Evolutionary conservation across 2,329 filamentous ascomycete genomes (phyloP).

Genomic region (Xylariaceae sp.): DNA sequence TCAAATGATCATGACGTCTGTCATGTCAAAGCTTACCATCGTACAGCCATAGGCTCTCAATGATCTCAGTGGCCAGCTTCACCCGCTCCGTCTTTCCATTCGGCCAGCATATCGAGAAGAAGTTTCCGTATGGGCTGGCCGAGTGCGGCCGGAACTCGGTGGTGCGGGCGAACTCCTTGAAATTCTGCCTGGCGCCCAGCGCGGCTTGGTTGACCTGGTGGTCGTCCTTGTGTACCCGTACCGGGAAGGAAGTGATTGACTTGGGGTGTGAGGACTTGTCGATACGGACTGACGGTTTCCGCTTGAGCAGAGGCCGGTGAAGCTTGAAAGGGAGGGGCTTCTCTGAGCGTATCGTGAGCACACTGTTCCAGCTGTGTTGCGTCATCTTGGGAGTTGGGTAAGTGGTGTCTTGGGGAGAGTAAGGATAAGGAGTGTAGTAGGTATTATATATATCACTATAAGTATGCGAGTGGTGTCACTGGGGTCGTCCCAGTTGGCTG

Average conservation of each 20-base stretch:
- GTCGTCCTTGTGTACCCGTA: constrained; percentile 18
- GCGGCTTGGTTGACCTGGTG: constrained; percentile 16
- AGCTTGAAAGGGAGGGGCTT: constrained; percentile 10
- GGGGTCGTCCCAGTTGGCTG: too few relatives aligned
- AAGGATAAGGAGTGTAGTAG: constrained; percentile 5
- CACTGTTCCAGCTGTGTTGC: constrained; percentile 11
- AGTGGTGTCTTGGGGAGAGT: constrained; percentile 8
- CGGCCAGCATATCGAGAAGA: constrained; percentile 18
- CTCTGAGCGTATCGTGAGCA: constrained; percentile 12
- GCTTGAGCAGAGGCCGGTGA: constrained; percentile 6
- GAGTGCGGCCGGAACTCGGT: constrained; percentile 19
- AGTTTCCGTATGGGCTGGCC: constrained; percentile 18
- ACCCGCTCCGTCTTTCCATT: constrained; percentile 18
- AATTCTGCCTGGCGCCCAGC: constrained; percentile 18
- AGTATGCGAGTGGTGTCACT: not conserved
- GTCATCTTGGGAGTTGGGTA: constrained; percentile 16
- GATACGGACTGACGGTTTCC: constrained; percentile 14
- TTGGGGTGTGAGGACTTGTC: constrained; percentile 14
- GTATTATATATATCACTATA: constrained; percentile 1
- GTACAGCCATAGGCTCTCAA: constrained; percentile 19
- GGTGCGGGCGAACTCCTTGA: constrained; percentile 11
- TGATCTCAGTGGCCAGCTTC: constrained; percentile 20
- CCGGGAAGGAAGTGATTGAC: constrained; percentile 17
- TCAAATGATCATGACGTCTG: too few relatives aligned
- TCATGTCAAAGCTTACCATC: constrained; percentile 22